A percentile compares a stretch with the other conserved stretches of the same genome.
These are phyloP conservation scores for Orychophragmus violaceus DNA, from an alignment of 345 rosid species.

Conservation along the genomic window DNA sequence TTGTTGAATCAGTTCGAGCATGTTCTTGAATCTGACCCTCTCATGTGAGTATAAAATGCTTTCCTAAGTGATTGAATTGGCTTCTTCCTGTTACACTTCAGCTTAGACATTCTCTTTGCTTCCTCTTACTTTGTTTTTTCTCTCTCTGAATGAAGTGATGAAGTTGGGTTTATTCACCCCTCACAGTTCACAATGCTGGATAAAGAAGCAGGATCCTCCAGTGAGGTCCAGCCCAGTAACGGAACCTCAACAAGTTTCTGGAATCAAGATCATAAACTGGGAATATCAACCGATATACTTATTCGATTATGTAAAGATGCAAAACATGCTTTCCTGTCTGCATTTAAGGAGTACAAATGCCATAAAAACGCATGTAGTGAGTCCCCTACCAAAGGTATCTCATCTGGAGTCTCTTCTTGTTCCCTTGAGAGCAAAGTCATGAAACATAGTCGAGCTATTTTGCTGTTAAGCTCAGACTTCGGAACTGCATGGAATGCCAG, in stretches of 20 bases:
- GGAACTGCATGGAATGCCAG: constrained; percentile 92
- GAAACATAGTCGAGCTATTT: constrained; percentile 69
- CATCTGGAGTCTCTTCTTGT: background rate
- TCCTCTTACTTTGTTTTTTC: background rate
- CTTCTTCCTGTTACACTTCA: background rate
- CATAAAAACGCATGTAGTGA: background rate
- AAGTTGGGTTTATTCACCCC: constrained; percentile 83
- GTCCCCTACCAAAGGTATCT: background rate
- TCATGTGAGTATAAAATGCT: constrained; percentile 46
- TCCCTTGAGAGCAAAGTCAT: constrained; percentile 41
- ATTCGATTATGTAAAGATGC: constrained; percentile 55
- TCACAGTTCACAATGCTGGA: constrained; percentile 59
- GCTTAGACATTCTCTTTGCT: background rate
- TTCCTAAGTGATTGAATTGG: background rate
- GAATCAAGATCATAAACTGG: constrained; percentile 71
- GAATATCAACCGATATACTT: constrained; percentile 61
- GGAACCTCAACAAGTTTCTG: constrained; percentile 41
- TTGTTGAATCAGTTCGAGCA: constrained; percentile 49
- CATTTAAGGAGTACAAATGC: constrained; percentile 34
- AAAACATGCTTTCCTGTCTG: constrained; percentile 45
- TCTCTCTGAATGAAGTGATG: constrained; percentile 50
- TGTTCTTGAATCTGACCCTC: constrained; percentile 66
- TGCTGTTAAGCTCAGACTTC: constrained; percentile 80
- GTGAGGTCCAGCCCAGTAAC: background rate
- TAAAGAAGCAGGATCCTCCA: constrained; percentile 30